Conservation (phyloP, 2,329 filamentous ascomycete species). For the Chaetomiaceae sp. region DNA sequence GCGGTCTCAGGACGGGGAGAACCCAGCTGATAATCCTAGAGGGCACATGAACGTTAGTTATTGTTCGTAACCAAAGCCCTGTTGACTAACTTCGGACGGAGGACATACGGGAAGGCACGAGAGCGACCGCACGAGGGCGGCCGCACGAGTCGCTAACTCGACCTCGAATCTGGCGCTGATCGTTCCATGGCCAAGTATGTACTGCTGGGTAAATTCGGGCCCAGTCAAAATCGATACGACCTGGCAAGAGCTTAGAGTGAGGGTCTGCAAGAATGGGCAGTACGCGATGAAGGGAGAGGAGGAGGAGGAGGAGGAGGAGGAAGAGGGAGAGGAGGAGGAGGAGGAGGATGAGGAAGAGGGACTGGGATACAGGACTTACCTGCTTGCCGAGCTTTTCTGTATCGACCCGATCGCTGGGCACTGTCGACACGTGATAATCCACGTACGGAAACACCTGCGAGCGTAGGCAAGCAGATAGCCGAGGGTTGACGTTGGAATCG, state of each 20-base stretch:
- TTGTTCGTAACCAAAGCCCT: no score
- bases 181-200: constrained; percentile 11
- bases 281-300: neutral
- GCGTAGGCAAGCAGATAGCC: constrained; percentile 25
- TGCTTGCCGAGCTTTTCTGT: constrained; percentile 18
- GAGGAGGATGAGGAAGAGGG: no score
- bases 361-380: constrained; percentile 20
- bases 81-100: no score
- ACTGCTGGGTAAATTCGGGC: constrained; percentile 11
- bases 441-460: constrained; percentile 32
- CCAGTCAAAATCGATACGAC: constrained; percentile 12
- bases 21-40: no score
- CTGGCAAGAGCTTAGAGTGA: neutral
- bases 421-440: constrained; percentile 20
- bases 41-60: no score
- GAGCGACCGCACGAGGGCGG: constrained; percentile 1
- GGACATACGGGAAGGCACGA: constrained; percentile 10
- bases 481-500: neutral
- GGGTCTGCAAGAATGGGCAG: neutral
- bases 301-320: constrained; percentile 7
- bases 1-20: no score
- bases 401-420: constrained; percentile 24
- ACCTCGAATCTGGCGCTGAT: constrained; percentile 15
- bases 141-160: constrained; percentile 9
- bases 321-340: neutral